A percentile compares a stretch with the other conserved stretches of the same genome.
These are phyloP conservation scores for Pelargonium australe DNA, from an alignment of 441 rosid species.

Conservation along the genomic window DNA sequence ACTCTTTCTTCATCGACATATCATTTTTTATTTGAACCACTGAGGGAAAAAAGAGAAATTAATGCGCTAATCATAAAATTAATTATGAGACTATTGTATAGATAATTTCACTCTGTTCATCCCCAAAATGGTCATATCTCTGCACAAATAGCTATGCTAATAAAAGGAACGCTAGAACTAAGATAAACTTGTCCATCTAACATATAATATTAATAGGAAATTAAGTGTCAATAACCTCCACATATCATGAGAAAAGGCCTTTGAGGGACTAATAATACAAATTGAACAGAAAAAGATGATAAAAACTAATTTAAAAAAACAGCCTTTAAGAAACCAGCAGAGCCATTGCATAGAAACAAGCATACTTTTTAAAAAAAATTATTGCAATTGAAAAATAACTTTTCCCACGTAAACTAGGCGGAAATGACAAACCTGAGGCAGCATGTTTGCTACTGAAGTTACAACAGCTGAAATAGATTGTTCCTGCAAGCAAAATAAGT, in stretches of 20 bases:
- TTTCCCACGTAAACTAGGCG: constrained; percentile 1
- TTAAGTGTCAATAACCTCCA: background rate
- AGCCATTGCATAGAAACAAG: background rate
- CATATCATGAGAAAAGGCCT: background rate
- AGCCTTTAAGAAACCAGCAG: background rate
- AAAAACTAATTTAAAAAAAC: background rate
- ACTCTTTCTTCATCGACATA: too few relatives aligned
- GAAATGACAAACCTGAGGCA: constrained; percentile 64
- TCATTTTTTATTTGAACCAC: too few relatives aligned
- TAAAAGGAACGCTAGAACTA: background rate
- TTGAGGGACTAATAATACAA: background rate
- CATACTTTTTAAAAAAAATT: background rate
- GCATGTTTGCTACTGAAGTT: constrained; percentile 75
- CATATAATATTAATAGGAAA: too few relatives aligned
- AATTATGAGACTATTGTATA: too few relatives aligned
- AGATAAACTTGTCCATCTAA: background rate
- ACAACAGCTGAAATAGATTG: constrained; percentile 85
- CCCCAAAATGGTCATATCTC: too few relatives aligned
- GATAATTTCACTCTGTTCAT: too few relatives aligned
- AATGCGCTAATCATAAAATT: too few relatives aligned
- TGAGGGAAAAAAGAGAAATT: too few relatives aligned
- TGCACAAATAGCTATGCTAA: background rate
- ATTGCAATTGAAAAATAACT: background rate
- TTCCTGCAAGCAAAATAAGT: constrained; percentile 46
- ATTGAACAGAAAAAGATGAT: background rate